Evolutionary conservation across 768 basidiomycete species (phyloP), one percentile per base, ranked within the genome.

Genomic region (Tylopilus cervinicoccineus): DNA sequence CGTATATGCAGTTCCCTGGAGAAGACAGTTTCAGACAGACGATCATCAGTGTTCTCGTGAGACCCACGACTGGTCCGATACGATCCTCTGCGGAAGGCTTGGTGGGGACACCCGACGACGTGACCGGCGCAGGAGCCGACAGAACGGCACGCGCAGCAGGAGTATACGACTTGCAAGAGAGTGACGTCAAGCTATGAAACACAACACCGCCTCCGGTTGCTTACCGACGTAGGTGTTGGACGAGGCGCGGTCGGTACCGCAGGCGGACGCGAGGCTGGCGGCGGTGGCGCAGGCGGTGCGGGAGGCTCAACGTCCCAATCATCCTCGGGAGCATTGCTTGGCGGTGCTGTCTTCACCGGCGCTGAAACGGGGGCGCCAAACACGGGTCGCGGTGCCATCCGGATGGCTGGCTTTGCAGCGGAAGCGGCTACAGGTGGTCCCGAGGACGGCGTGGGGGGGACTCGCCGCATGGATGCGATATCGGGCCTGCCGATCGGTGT

Each of bases 71-170:
- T 2, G 89, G 89, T 1, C 75, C 86, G 55, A 95, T 94, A 5
- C 81, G 81, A 66, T 94, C 90, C 0, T 93, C 87, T 47, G 84
- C 83, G 0, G 75, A 69, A 12, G 89, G 86, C 56, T 88, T 91
- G 0, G 81, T 76, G 0, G 84, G 75, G 0, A 70, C 58, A 29
- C 66, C 75, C 0, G 84, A 78, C 4, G 80, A 55, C 4, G 60
- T 54, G n/a, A 74, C 73, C 0, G 72, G 63, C 0, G 71, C 52
- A 43, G 72, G 65, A 1, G 70, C 49, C 1, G 71, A 49, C 9
- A 72, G 63, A 2, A 66, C 51, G 12, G 65, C 54, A 10, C 52
- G 66, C 37, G 63, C 49, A 1, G 65, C 44, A 11, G 66, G 58
- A 16, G 60, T 45, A 52, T 64, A 54, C 16, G 62, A 48, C 52